Conservation (phyloP, 495 filamentous ascomycete genomes). For the Amorphotheca resinae region DNA sequence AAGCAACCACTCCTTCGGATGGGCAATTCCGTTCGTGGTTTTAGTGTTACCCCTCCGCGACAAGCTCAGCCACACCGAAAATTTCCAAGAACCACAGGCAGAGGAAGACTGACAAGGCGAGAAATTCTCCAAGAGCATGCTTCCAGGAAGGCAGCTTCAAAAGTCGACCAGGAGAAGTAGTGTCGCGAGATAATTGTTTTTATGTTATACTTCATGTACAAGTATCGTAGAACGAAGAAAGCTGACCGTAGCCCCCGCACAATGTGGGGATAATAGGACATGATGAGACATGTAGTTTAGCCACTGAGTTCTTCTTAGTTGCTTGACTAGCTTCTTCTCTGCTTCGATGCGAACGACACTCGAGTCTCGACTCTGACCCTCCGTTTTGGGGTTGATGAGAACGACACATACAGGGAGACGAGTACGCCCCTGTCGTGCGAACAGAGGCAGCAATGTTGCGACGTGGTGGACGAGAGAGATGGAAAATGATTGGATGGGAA, state of each 20-base stretch:
- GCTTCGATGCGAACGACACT: neutral
- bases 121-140: slow-evolving; percentile 16
- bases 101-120: slow-evolving; percentile 11
- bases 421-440: slow-evolving; percentile 4
- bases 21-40: neutral
- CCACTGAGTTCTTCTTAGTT: slow-evolving; percentile 3
- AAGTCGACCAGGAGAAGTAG: slow-evolving; percentile 9
- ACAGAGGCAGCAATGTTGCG: neutral
- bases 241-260: slow-evolving; percentile 15
- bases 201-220: neutral
- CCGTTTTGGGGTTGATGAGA: neutral
- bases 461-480: neutral
- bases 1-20: neutral
- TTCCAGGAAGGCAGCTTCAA: slow-evolving; percentile 2
- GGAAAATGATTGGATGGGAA: neutral
- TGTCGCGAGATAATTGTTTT: neutral
- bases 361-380: neutral
- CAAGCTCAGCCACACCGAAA: neutral
- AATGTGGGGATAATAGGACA: slow-evolving; percentile 15
- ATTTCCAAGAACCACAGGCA: neutral
- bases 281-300: slow-evolving; percentile 15
- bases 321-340: neutral
- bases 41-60: neutral
- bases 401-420: slow-evolving; percentile 4
- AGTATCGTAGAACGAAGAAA: slow-evolving; percentile 4